Evolutionary conservation across 208 protist species (phyloP), one percentile per base, ranked within the genome.

Genomic region (Trypanosoma cruzi): DNA sequence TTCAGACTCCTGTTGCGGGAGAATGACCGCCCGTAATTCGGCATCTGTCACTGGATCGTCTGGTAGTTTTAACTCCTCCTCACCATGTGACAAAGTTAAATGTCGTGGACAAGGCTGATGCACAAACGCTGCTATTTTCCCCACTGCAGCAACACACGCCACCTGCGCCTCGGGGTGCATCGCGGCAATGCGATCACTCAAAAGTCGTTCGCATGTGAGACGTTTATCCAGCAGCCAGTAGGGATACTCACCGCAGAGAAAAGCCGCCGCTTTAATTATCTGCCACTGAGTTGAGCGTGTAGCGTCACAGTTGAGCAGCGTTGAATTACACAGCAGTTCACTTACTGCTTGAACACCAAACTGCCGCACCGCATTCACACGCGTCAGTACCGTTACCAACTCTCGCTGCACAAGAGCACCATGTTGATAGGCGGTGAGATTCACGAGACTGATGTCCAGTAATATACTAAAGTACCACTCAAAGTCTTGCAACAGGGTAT

Each of bases 391-490:
- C 52, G 96, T 90, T 29, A 99, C 84, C 14, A 99, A 68, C 75
- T 99, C 96, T 18, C 66, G 28, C 40, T 94, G 86, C 29, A 99
- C 77, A n/a, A 97, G 63, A 10, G 53, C 76, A 28, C 98, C 97
- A 69, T 98, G 86, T 16, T 75, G 58, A 63, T 90, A 85, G 1
- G 64, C 77, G 6, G 80, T 79, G 36, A 95, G 60, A 61, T 82
- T 75, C 40, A 88, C 44, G 32, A 94, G 79, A 53, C 95, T 81
- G 29, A 99, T 75, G 34, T 98, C 85, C 0, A 98, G 68, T 31
- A 99, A 82, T 8, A 99, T 85, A n/a, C 80, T 67, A 1, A 98
- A 68, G 64, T 99, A 99, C 98, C 98, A 99, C 81, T 99, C 97
- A 82, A 99, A 99, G 67, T 99, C 94, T 24, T 94, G 78, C 6